Evolutionary conservation across 2,329 filamentous ascomycete species (phyloP), one percentile per base, ranked within the genome.

Genomic region (Sclerotiophoma versabilis): DNA sequence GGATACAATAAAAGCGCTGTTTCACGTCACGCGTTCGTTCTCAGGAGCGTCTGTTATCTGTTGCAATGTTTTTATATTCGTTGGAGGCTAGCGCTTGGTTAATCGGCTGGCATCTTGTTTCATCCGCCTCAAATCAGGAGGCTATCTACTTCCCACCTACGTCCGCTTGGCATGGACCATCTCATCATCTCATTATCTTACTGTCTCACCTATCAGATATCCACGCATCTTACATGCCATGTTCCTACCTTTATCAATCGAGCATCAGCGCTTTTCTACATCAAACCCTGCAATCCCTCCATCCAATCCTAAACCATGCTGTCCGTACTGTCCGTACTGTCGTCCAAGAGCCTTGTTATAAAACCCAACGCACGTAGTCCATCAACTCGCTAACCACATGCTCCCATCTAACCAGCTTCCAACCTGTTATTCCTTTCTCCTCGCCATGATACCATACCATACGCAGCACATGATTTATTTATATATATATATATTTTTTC

Each of bases 1-100:
- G 74, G 36, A 60, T 75, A 45, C 65, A 71, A 42, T 72, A 58
- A 25, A 43, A 37, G 29, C 30, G 17, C 3, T 15, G 1, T 39
- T 30, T 14, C 14, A 26, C 37, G 27, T 19, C 22, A 27, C n/a
- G 5, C 17, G 4, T 14, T 27, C 22, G 8, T 23, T 20, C 15
- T 26, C 7, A 19, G 14, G 2, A 17, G 20, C 29, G 15, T 44
- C 41, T 25, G 20, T 9, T 20, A 26, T 20, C 19, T 26, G 29
- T 34, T 29, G 42, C 43, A 27, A 19, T 1, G 10, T 46, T 46
- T 29, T 29, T 3, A 11, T 15, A 20, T 22, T 10, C 5, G 2
- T 29, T 33, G 26, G 34, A 52, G 29, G 49, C 36, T 23, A 46
- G 42, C 34, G 49, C 42, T 45, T 52, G 17, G 23, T 22, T 30